These are phyloP conservation scores for Rhizophagus sp. DNA, from an alignment of 192 early-diverging fungal species.

Conservation along the genomic window DNA sequence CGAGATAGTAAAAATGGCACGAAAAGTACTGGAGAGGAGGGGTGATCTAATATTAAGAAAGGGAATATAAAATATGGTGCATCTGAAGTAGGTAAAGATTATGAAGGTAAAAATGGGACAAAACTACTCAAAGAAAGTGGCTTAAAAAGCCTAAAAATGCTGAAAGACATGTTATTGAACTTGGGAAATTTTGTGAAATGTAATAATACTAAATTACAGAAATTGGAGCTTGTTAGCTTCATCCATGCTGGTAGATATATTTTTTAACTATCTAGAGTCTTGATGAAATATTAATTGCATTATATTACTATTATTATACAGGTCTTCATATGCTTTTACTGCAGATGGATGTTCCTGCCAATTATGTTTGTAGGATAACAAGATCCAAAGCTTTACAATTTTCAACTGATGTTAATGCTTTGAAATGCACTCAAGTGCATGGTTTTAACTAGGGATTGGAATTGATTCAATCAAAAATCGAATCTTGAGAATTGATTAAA, in stretches of 20 bases:
- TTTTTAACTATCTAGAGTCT: neutral
- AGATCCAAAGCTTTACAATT: conserved; percentile 15
- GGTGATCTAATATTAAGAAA: conserved; percentile 35
- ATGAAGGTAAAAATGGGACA: conserved; percentile 32
- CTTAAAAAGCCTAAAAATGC: conserved; percentile 32
- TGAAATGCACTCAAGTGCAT: conserved; percentile 22
- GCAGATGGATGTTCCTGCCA: conserved; percentile 25
- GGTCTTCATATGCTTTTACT: conserved; percentile 20
- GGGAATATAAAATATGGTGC: conserved; percentile 28
- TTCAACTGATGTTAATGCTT: conserved; percentile 9
- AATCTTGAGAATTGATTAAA: too few species aligned
- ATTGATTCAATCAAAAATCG: too few species aligned
- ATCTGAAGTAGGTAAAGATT: conserved; percentile 28
- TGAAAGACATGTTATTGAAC: conserved; percentile 35
- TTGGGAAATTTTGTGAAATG: conserved; percentile 16
- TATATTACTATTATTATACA: conserved; percentile 15
- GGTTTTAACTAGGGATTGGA: conserved; percentile 14
- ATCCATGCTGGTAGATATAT: neutral
- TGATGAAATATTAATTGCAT: neutral
- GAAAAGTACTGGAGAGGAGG: too few species aligned
- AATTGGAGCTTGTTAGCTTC: conserved; percentile 12
- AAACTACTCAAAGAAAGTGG: conserved; percentile 30
- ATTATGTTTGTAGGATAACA: conserved; percentile 21
- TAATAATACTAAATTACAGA: neutral
- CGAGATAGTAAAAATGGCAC: too few species aligned